Conservation (phyloP, 164 flowering plant species). For the Brasenia schreberi region DNA sequence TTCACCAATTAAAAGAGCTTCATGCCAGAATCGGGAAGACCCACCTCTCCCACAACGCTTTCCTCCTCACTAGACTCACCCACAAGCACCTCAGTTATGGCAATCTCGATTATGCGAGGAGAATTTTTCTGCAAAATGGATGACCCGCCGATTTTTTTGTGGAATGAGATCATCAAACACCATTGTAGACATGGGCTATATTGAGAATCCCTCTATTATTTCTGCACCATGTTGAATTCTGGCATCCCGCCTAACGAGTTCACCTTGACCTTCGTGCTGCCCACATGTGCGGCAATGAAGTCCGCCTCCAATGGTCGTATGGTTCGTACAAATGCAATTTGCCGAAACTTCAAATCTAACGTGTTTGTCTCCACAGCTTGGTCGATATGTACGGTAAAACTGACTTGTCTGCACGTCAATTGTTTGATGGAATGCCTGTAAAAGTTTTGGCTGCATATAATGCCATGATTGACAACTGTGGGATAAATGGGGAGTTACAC, state of each 20-base stretch:
- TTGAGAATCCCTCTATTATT: conserved; percentile 5
- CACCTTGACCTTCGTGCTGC: conserved; percentile 12
- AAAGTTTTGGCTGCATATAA: conserved; percentile 8
- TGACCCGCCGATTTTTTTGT: conserved; percentile 9
- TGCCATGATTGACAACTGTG: conserved; percentile 13
- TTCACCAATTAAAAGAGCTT: not conserved
- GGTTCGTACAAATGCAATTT: conserved; percentile 2
- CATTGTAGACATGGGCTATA: conserved; percentile 3
- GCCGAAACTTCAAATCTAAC: conserved; percentile 2
- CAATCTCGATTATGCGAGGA: not conserved
- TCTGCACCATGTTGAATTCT: not conserved
- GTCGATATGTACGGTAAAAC: conserved; percentile 13
- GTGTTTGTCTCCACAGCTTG: conserved; percentile 12
- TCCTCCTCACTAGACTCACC: conserved; percentile 10
- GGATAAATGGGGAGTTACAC: conserved; percentile 9
- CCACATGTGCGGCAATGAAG: conserved; percentile 8
- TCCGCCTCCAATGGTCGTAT: conserved; percentile 5
- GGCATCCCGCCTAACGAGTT: conserved; percentile 8
- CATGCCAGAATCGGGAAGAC: conserved; percentile 11
- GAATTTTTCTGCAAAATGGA: conserved; percentile 6
- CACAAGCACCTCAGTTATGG: conserved; percentile 3
- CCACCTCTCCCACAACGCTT: conserved; percentile 6
- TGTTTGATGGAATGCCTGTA: conserved; percentile 13
- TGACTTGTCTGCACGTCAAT: conserved; percentile 4
- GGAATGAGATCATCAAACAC: conserved; percentile 13